phyloP scores from a whole-genome alignment of 306 rosid genomes.

The Quercus engelmannii region DNA sequence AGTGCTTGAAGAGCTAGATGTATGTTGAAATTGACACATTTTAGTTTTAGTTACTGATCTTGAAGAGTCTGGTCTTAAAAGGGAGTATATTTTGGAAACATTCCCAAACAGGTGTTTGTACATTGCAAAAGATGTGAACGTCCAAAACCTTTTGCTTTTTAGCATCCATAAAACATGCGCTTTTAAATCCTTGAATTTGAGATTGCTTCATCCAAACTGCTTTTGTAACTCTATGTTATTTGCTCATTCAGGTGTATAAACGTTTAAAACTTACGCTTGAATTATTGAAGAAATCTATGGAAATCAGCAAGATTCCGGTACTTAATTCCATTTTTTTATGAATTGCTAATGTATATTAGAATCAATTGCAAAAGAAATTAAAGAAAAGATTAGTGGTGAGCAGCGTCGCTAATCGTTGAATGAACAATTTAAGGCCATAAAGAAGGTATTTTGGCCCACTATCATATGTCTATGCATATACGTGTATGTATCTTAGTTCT shows the following conservation, averaged over 20 bases:
- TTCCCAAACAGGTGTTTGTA: not conserved
- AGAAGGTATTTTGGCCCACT: conserved; percentile 53
- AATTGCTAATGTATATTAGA: conserved; percentile 28
- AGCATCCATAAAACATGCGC: conserved; percentile 5
- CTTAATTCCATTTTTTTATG: conserved; percentile 5
- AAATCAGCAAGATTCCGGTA: conserved; percentile 95
- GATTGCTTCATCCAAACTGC: conserved; percentile 8
- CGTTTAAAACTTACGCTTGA: conserved; percentile 90
- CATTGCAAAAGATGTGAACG: conserved; percentile 1
- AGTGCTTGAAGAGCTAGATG: conserved; percentile 99
- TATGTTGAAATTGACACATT: conserved; percentile 35
- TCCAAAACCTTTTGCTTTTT: not conserved
- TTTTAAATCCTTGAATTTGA: not conserved
- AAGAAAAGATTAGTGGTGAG: conserved; percentile 96
- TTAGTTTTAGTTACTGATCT: conserved; percentile 11
- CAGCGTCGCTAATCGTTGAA: conserved; percentile 89
- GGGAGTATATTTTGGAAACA: not conserved
- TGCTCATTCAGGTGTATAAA: conserved; percentile 66
- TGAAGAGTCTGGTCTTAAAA: conserved; percentile 34
- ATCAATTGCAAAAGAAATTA: conserved; percentile 96
- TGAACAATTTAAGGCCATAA: conserved; percentile 96
- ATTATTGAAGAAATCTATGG: conserved; percentile 94
- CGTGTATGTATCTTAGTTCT: not conserved
- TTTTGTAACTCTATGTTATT: conserved; percentile 13
- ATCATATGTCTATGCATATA: not conserved